Evolutionary conservation across 2,329 filamentous ascomycete genomes (phyloP), one percentile per base, ranked within the genome.

Genomic region (Chalaropsis thielavioides): DNA sequence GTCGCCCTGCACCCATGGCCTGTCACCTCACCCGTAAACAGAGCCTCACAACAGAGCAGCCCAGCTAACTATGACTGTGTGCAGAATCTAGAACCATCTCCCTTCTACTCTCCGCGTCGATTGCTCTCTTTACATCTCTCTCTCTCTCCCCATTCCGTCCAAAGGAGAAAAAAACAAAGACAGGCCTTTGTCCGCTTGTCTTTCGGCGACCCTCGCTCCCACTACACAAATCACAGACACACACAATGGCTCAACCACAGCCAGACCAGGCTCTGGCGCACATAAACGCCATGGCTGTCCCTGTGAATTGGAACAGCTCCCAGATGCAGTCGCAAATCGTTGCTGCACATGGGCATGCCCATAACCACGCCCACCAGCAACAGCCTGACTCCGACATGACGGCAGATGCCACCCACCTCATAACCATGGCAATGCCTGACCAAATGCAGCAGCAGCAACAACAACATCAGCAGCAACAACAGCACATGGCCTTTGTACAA

Each of bases 211-310:
- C 22, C 44, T 6, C 10, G 43, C 27, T n/a, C 41, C 40, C 24
- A 8, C 17, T 1, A 46, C 60, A 17, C 24, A 35, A 15, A 24
- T 13, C 41, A 10, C n/a, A n/a, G n/a, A n/a, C 11, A 17, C 4
- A 5, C n/a, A 44, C 60, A 40, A 66, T 66, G 64, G 61, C 64
- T 31, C 64, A 66, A 66, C 64, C 61, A 62, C 64, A 66, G 38
- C 43, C 65, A 24, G 62, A 58, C 24, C 65, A 67, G 41, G 56
- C 54, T 38, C 38, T 67, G 40, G 56, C 65, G n/a, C 65, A 67
- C 62, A 64, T 67, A 38, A 64, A 61, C 8, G 15, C 56, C 44
- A 62, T 67, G 56, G 59, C 31, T 11, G 62, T 67, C n/a, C 31
- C 51, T 2, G 64, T 66, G 4, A 60, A 46, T 27, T 67, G 65